Evolutionary conservation across 192 early-diverging fungal genomes (phyloP), one percentile per base, ranked within the genome.

Genomic region (Mortierella antarctica): DNA sequence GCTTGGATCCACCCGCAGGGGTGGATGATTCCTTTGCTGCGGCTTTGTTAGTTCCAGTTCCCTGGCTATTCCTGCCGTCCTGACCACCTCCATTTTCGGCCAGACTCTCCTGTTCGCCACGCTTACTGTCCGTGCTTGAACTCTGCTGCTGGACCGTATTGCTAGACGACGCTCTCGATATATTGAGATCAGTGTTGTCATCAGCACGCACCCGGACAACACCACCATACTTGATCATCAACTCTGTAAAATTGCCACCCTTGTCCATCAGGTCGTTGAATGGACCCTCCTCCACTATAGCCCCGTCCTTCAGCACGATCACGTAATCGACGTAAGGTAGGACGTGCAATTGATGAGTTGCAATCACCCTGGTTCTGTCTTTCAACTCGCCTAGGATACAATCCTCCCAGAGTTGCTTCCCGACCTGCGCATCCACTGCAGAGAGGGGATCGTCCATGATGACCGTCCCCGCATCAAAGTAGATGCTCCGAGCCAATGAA

Each of bases 371-470:
- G 39, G 51, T 91, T 86, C 57, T 21, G 31, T 39, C 58, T 6
- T 51, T 70, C 39, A 70, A 21, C 31, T 70, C 68, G 8, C 23
- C 48, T 7, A 68, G 21, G 12, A 56, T 40, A 23, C 90, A 94
- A 5, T 86, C 70, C 55, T 92, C 83, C 62, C 62, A 70, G 50
- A 70, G 57, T 21, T 50, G 45, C 21, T 49, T 59, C 7, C 68
- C 68, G 14, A 84, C 91, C n/a, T 88, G 74, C 14, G 84, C 90
- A 76, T 99, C 98, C 0, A 97, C 95, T 9, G 96, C 96, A 4
- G 92, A 93, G 48, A 97, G 84, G 23, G 88, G 91, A 77, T 96
- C 96, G 82, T 97, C 96, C 71, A 96, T 86, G 6, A 96, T 62
- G 21, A 96, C 75, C 18, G 84, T 87, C 7, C 83, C 80, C 1